Conservation (phyloP, 73 alveolate species). For the Stentor roeselii region DNA sequence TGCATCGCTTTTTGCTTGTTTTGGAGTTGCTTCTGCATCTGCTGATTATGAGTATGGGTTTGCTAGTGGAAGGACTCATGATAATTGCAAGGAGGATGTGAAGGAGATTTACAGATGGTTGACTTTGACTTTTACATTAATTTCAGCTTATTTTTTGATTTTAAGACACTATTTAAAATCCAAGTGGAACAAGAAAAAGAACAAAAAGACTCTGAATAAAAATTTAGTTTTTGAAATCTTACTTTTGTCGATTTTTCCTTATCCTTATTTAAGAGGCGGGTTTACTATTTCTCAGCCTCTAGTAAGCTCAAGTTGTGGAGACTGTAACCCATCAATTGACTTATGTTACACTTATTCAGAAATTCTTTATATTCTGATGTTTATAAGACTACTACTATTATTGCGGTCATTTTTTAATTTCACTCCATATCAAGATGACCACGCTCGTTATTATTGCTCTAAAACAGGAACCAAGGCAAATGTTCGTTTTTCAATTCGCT, state of each 20-base stretch:
- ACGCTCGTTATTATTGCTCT: conserved; percentile 38
- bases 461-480: background rate
- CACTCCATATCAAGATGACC: conserved; percentile 51
- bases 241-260: background rate
- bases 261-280: conserved; percentile 1
- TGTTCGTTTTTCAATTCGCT: conserved; percentile 13
- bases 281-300: background rate
- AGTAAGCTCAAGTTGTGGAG: conserved; percentile 41
- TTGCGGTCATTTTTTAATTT: conserved; percentile 52
- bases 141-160: background rate
- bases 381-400: conserved; percentile 32
- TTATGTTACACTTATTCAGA: conserved; percentile 38
- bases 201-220: background rate
- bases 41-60: conserved; percentile 3
- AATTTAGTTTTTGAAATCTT: background rate
- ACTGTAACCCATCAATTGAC: background rate
- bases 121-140: background rate
- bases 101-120: conserved; percentile 3
- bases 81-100: background rate
- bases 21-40: conserved; percentile 13
- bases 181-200: background rate
- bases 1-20: background rate
- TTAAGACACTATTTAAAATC: background rate
- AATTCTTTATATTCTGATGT: conserved; percentile 51
- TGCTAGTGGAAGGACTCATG: background rate